Base-by-base conservation (phyloP, 257 asterid species). In the Solanum chiquidenum region DNA sequence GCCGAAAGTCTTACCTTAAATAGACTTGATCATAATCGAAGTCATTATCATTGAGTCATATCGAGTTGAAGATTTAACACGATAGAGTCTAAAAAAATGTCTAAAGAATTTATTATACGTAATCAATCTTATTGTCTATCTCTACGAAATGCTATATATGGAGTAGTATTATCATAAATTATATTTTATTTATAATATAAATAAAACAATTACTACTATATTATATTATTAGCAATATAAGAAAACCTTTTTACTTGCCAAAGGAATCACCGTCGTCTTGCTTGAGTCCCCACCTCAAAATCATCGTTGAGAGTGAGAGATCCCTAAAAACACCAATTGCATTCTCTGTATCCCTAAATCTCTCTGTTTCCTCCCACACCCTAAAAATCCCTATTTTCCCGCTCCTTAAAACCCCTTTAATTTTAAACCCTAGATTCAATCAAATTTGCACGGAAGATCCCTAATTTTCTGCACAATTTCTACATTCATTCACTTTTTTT, bases 341-440 rank as follows among this genome's bases (percentile, higher is more conserved):
- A 76, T 23, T 76, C 35, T 23, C 42, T 76, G 62, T 8, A n/a
- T 42, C 37, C 84, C 84, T 42, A 77, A 77, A 77, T 25, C 62
- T 75, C 84, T 77, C 37, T 77, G 84, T 77, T 77, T 77, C 84
- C 62, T 77, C 37, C n/a, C 84, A 77, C 84, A 77, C 84, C 62
- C n/a, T 25, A 42, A 58, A 40, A 77, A 1, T 6, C 31, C 84
- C 84, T 13, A 58, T 40, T 76, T 76, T 76, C 35, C 83, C 83
- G 83, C 83, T 42, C 58, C 49, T 34, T 35, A 33, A 33, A 72
- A 72, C 44, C 83, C 52, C 2, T 8, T 4, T 23, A 23, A 3
- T 75, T 77, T 42, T 12, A 42, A 76, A 77, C 60, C 84, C 84
- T 42, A 77, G 35, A 77, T 77, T 76, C 60, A 73, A n/a, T 77